These are phyloP conservation scores for Globisporangium alternatum DNA, from an alignment of 352 stramenopile genomes.

Conservation along the genomic window DNA sequence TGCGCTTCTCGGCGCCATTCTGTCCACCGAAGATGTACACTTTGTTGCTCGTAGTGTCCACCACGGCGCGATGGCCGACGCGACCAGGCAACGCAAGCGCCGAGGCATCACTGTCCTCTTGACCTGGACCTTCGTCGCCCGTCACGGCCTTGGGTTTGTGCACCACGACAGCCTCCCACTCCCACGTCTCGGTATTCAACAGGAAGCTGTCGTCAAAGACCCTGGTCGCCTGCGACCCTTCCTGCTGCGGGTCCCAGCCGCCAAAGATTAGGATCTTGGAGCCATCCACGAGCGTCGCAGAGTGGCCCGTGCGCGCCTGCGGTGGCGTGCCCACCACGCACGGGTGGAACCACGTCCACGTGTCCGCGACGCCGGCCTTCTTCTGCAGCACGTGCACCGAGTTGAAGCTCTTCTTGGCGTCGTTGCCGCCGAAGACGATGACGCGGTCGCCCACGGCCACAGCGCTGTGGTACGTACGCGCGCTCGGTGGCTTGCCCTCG, in stretches of 20 bases:
- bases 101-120: constrained; percentile 10
- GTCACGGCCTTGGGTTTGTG: constrained; percentile 5
- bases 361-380: constrained; percentile 18
- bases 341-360: constrained; percentile 89
- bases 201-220: constrained; percentile 91
- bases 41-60: constrained; percentile 45
- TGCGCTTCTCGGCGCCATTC: constrained; percentile 69
- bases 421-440: constrained; percentile 93
- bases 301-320: constrained; percentile 85
- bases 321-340: constrained; percentile 70
- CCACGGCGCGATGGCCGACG: constrained; percentile 83
- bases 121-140: constrained; percentile 6
- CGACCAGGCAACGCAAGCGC: constrained; percentile 37
- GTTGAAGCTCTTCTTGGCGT: constrained; percentile 90
- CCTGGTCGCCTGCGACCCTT: constrained; percentile 30
- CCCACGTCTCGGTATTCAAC: constrained; percentile 90
- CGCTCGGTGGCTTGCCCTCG: constrained; percentile 82
- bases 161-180: constrained; percentile 75
- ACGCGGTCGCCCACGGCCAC: constrained; percentile 68
- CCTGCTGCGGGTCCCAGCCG: constrained; percentile 91
- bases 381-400: constrained; percentile 90
- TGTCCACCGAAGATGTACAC: constrained; percentile 89
- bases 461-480: constrained; percentile 91
- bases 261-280: constrained; percentile 90
- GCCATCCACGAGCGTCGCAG: constrained; percentile 83